Evolutionary conservation across 495 filamentous ascomycete genomes (phyloP).

Genomic region (Margaritispora aquatica): DNA sequence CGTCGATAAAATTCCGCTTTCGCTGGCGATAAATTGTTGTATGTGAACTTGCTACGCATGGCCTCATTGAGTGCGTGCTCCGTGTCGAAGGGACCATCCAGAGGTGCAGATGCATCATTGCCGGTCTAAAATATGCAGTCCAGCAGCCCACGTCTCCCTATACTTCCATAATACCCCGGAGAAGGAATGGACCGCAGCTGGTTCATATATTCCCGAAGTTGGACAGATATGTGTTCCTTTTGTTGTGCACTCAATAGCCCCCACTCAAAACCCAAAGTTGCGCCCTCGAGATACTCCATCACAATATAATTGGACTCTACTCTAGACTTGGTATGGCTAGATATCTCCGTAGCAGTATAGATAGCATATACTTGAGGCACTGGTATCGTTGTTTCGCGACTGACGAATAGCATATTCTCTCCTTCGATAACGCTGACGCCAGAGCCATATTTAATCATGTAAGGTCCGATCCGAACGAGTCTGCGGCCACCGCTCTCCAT

Average conservation of each 20-base stretch:
- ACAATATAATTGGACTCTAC: slow-evolving; percentile 29
- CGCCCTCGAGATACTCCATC: slow-evolving; percentile 32
- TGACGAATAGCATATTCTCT: slow-evolving; percentile 35
- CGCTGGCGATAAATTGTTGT: slow-evolving; percentile 18
- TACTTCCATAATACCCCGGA: slow-evolving; percentile 31
- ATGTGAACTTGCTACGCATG: slow-evolving; percentile 25
- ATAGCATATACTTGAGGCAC: slow-evolving; percentile 33
- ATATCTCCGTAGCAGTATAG: neutral
- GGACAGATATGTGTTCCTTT: slow-evolving; percentile 26
- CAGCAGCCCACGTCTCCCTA: slow-evolving; percentile 27
- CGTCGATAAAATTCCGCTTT: slow-evolving; percentile 31
- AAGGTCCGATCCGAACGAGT: slow-evolving; percentile 25
- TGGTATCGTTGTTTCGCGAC: slow-evolving; percentile 26
- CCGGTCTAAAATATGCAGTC: slow-evolving; percentile 31
- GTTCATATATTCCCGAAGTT: slow-evolving; percentile 27
- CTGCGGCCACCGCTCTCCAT: slow-evolving; percentile 19
- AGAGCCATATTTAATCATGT: slow-evolving; percentile 35
- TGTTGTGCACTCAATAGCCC: slow-evolving; percentile 21
- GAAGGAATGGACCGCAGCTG: slow-evolving; percentile 29
- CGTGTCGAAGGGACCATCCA: slow-evolving; percentile 31
- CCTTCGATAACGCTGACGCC: slow-evolving; percentile 29
- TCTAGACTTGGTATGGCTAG: neutral
- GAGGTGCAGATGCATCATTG: slow-evolving; percentile 3
- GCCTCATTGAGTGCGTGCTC: slow-evolving; percentile 27
- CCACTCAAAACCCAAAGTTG: slow-evolving; percentile 30